phyloP scores from a whole-genome alignment of 2,329 filamentous ascomycete species.

The Cercospora sp. region DNA sequence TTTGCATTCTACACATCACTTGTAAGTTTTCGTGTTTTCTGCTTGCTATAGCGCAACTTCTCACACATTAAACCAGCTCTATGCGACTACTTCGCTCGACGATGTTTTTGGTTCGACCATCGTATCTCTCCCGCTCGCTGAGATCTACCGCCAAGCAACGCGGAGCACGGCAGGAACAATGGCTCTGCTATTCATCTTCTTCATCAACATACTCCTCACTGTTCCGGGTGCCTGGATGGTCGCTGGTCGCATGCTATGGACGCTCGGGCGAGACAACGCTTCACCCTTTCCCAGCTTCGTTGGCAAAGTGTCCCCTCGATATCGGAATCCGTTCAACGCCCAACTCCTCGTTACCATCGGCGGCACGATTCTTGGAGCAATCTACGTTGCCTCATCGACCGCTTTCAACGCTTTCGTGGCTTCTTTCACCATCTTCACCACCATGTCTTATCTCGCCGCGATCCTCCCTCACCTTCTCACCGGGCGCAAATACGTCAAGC shows the following conservation, averaged over 20 bases:
- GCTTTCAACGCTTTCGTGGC: slow-evolving; percentile 67
- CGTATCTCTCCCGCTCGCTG: slow-evolving; percentile 58
- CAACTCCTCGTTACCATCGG: slow-evolving; percentile 53
- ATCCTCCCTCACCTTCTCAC: slow-evolving; percentile 55
- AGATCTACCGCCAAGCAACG: slow-evolving; percentile 60
- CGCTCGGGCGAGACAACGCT: slow-evolving; percentile 57
- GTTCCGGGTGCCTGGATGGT: slow-evolving; percentile 61
- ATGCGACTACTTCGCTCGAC: slow-evolving; percentile 59
- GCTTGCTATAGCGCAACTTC: slow-evolving; percentile 1
- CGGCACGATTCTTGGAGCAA: slow-evolving; percentile 59
- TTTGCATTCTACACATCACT: slow-evolving; percentile 45
- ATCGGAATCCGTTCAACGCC: slow-evolving; percentile 57
- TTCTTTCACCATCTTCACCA: slow-evolving; percentile 57
- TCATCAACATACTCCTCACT: slow-evolving; percentile 53
- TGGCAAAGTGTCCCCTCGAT: slow-evolving; percentile 48
- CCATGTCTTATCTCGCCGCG: slow-evolving; percentile 61
- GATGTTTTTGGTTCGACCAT: slow-evolving; percentile 49
- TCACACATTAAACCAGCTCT: slow-evolving; percentile 43
- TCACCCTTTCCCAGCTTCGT: slow-evolving; percentile 55
- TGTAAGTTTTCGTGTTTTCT: slow-evolving; percentile 16
- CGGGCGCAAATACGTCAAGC: slow-evolving; percentile 46
- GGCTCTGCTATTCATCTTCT: slow-evolving; percentile 50
- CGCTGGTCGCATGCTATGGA: slow-evolving; percentile 63
- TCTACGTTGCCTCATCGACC: slow-evolving; percentile 65
- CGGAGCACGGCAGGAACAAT: slow-evolving; percentile 43